A percentile compares a stretch with the other conserved stretches of the same genome.
These are phyloP conservation scores for Lepidium campestre DNA, from an alignment of 441 rosid species.

Conservation along the genomic window DNA sequence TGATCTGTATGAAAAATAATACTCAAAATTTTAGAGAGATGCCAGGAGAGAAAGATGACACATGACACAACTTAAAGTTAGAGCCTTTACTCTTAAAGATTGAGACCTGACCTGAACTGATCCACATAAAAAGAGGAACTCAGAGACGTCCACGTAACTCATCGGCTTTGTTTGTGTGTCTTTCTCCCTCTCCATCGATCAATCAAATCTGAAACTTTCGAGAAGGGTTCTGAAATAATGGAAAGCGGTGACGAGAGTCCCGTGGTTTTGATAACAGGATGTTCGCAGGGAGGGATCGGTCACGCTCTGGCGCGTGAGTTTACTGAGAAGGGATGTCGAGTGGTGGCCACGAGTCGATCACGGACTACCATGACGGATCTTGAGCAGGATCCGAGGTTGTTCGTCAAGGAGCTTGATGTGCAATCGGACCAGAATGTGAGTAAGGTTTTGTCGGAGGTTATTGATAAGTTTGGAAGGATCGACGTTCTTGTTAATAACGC, in stretches of 20 bases:
- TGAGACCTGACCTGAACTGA: too few relatives aligned
- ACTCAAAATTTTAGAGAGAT: too few relatives aligned
- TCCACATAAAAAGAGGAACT: too few relatives aligned
- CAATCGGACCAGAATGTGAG: conserved; percentile 53
- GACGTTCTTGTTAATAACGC: conserved; percentile 85
- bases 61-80: too few relatives aligned
- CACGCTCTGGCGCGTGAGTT: conserved; percentile 77
- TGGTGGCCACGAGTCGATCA: conserved; percentile 74
- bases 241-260: conserved; percentile 30
- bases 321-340: conserved; percentile 51
- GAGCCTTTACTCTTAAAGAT: too few relatives aligned
- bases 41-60: too few relatives aligned
- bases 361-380: conserved; percentile 60
- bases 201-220: too few relatives aligned
- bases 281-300: conserved; percentile 79
- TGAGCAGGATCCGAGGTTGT: conserved; percentile 54
- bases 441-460: conserved; percentile 36
- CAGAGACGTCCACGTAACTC: too few relatives aligned
- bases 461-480: conserved; percentile 59
- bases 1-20: too few relatives aligned
- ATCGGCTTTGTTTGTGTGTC: too few relatives aligned
- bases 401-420: conserved; percentile 68
- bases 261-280: conserved; percentile 79
- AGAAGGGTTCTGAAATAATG: conserved; percentile 21
- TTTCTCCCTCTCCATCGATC: too few relatives aligned